phyloP scores from a whole-genome alignment of 441 rosid genomes.

The Populus hybrid region DNA sequence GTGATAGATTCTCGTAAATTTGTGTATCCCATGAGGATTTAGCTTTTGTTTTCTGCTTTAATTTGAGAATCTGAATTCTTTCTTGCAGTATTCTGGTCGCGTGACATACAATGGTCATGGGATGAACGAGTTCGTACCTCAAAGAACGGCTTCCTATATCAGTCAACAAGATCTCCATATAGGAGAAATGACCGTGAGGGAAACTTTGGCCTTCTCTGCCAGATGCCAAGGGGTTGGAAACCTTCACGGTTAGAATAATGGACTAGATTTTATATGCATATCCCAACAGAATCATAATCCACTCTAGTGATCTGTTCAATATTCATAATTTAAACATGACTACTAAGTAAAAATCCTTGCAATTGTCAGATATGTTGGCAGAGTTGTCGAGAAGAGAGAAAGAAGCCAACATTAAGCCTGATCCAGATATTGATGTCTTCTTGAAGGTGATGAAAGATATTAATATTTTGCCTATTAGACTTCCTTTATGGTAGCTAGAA shows the following conservation, averaged over 20 bases:
- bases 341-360: neutral
- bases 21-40: neutral
- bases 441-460: conserved; percentile 23
- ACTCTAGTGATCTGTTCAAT: neutral
- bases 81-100: conserved; percentile 20
- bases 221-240: conserved; percentile 32
- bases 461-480: neutral
- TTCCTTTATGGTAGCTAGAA: neutral
- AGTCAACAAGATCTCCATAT: conserved; percentile 29
- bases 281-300: neutral
- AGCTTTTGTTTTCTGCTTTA: neutral
- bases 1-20: neutral
- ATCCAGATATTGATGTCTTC: conserved; percentile 31
- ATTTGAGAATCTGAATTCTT: neutral
- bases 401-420: conserved; percentile 27
- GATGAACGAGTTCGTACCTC: conserved; percentile 24
- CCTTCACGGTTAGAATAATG: conserved; percentile 13
- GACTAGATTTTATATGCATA: neutral
- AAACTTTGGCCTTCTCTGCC: conserved; percentile 32
- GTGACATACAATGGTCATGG: conserved; percentile 31
- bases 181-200: conserved; percentile 32
- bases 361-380: conserved; percentile 22
- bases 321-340: neutral
- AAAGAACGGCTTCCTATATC: conserved; percentile 26
- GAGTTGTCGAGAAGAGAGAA: conserved; percentile 35